Base-by-base conservation (phyloP, 1,284 basidiomycete genomes). In the Bondarzewia mesenterica region DNA sequence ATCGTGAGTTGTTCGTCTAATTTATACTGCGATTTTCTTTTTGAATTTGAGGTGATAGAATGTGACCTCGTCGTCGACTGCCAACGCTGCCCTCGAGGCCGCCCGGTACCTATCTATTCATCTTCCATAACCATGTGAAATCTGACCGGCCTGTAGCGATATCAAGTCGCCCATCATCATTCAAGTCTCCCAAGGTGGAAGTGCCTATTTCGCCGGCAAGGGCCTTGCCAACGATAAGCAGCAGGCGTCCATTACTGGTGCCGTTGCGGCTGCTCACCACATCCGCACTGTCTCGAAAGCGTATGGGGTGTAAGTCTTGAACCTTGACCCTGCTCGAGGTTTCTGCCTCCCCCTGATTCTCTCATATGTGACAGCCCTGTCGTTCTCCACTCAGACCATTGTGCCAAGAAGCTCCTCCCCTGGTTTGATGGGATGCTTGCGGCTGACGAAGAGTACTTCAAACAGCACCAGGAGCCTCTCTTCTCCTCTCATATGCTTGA, bases 401-500 rank as follows among this genome's bases (percentile, higher is more conserved):
- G 96, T 66, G 96, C 96, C 44, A 78, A 96, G 67, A 99, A 99
- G 73, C 91, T 99, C 56, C 84, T 99, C 51, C 94, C 89, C 14
- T 99, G 96, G 96, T 97, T 98, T 72, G 96, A 99, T 67, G 95
- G 93, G 55, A 98, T 99, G 96, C 90, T 99, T 67, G 87, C 84
- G 48, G 95, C 95, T 51, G 88, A 99, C 67, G 90, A 97, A 72
- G 89, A 78, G 23, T 93, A 96, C 78, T 96, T 77, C 81, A 92
- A 90, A 71, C 71, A 80, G 58, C 83, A 96, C 75, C 80, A 85
- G 56, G 91, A 92, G 65, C 82, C 96, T 42, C 85, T 99, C 52
- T 98, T 95, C 81, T 95, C 91, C 53, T 98, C 95, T 35, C 96
- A 99, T 89, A 99, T 99, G 96, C 85, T 99, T 59, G 96, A 99